phyloP scores from a whole-genome alignment of 2,329 filamentous ascomycete species.

The Neonectria neomacrospora region DNA sequence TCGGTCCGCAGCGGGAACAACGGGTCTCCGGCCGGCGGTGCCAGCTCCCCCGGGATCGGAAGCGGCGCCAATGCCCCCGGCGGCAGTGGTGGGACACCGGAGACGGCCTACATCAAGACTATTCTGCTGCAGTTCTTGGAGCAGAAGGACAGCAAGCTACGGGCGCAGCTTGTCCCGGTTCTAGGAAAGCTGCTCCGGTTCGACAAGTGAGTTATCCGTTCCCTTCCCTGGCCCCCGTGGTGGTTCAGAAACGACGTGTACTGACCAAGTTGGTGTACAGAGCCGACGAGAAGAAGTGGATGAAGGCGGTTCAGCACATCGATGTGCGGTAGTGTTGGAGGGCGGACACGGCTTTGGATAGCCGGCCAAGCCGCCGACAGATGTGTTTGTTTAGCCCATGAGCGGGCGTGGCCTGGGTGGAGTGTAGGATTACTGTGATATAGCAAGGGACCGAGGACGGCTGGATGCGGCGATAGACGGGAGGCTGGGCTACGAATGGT shows the following conservation, averaged over 20 bases:
- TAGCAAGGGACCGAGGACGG: conserved; percentile 3
- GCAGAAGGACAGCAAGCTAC: conserved; percentile 80
- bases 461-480: conserved; percentile 7
- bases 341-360: conserved; percentile 6
- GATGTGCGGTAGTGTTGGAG: conserved; percentile 47
- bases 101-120: conserved; percentile 79
- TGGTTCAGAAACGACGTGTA: background rate
- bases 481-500: background rate
- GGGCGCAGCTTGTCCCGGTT: conserved; percentile 81
- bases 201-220: conserved; percentile 69
- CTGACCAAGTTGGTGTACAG: conserved; percentile 47
- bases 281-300: conserved; percentile 86
- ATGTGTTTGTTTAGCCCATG: background rate
- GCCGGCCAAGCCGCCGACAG: background rate
- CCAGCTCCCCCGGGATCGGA: too few species aligned
- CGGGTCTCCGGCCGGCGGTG: conserved; percentile 32
- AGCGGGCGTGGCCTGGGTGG: conserved; percentile 12
- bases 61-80: conserved; percentile 29
- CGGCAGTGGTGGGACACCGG: conserved; percentile 45
- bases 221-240: background rate
- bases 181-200: conserved; percentile 80
- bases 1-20: conserved; percentile 51
- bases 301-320: conserved; percentile 73
- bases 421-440: conserved; percentile 37
- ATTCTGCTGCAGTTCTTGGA: conserved; percentile 85